These are phyloP conservation scores for Lyophyllum semitale DNA, from an alignment of 768 basidiomycete species.

Conservation along the genomic window DNA sequence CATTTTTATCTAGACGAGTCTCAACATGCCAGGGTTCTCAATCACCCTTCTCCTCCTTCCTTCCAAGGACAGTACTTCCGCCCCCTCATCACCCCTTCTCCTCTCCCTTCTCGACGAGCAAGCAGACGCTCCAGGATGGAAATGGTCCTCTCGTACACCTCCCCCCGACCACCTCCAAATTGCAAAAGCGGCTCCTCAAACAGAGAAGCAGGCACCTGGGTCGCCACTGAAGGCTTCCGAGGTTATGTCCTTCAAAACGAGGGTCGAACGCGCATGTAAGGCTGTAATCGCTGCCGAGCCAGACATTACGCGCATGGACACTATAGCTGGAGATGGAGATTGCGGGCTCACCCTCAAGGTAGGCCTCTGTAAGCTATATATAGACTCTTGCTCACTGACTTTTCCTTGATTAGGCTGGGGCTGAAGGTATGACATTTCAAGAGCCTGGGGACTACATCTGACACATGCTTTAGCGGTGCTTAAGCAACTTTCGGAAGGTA, in stretches of 20 bases:
- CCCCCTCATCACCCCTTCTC: constrained; percentile 42
- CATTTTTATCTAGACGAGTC: constrained; percentile 59
- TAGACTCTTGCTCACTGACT: neutral
- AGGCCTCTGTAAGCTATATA: neutral
- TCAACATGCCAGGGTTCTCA: constrained; percentile 94
- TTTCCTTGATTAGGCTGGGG: constrained; percentile 54
- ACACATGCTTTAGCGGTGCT: constrained; percentile 53
- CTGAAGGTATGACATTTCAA: constrained; percentile 47
- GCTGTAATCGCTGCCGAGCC: constrained; percentile 78
- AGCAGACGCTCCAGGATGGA: constrained; percentile 81
- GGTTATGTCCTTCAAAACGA: constrained; percentile 49
- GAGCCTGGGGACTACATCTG: neutral
- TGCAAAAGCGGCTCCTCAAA: constrained; percentile 13
- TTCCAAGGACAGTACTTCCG: constrained; percentile 33
- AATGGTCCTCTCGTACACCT: constrained; percentile 59
- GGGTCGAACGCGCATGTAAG: constrained; percentile 60
- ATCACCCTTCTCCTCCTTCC: constrained; percentile 82
- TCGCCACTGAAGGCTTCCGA: constrained; percentile 35
- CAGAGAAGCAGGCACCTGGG: constrained; percentile 8
- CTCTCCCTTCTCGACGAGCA: constrained; percentile 72
- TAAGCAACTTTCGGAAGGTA: constrained; percentile 52
- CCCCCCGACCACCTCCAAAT: constrained; percentile 31
- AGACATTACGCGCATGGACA: constrained; percentile 90
- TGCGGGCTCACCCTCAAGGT: constrained; percentile 57
- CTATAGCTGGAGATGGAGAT: constrained; percentile 87